Conservation (phyloP, 2,329 filamentous ascomycete species). For the Aspergillus floridensis region DNA sequence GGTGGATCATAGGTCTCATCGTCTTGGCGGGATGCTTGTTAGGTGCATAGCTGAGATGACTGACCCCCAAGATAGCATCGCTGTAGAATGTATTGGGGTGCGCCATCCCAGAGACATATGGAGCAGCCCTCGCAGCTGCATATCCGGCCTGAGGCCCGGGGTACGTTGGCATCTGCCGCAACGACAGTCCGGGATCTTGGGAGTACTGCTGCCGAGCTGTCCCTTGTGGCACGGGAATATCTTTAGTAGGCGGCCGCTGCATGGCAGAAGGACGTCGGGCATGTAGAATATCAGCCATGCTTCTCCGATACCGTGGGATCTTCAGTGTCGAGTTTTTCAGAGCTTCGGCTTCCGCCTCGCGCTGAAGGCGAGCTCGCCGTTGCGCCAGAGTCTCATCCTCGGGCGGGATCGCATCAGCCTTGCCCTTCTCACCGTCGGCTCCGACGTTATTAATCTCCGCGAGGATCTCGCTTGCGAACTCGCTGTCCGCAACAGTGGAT, state of each 20-base stretch:
- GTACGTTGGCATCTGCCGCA: constrained; percentile 28
- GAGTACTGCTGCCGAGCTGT: constrained; percentile 16
- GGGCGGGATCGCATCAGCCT: constrained; percentile 20
- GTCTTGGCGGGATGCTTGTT: constrained; percentile 24
- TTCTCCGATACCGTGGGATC: constrained; percentile 39
- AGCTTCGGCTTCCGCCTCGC: constrained; percentile 33
- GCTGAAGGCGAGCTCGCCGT: constrained; percentile 45
- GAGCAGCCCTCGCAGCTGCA: constrained; percentile 19
- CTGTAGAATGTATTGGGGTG: constrained; percentile 29
- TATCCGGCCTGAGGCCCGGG: constrained; percentile 19
- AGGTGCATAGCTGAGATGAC: constrained; percentile 28
- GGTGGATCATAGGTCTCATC: constrained; percentile 43
- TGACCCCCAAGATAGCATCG: constrained; percentile 28
- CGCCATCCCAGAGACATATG: constrained; percentile 26
- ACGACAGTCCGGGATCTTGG: constrained; percentile 29
- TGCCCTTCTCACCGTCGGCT: constrained; percentile 23
- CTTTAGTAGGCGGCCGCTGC: constrained; percentile 26
- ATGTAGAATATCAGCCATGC: constrained; percentile 52
- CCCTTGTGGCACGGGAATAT: constrained; percentile 17
- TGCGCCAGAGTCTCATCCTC: constrained; percentile 49
- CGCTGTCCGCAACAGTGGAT: constrained; percentile 33
- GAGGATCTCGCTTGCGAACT: constrained; percentile 46
- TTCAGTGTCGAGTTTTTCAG: constrained; percentile 23
- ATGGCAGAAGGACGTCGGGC: constrained; percentile 49
- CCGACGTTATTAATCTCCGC: constrained; percentile 38